These are phyloP conservation scores for Candida dubliniensis DNA, from an alignment of 1,139 yeast genomes.

Conservation along the genomic window DNA sequence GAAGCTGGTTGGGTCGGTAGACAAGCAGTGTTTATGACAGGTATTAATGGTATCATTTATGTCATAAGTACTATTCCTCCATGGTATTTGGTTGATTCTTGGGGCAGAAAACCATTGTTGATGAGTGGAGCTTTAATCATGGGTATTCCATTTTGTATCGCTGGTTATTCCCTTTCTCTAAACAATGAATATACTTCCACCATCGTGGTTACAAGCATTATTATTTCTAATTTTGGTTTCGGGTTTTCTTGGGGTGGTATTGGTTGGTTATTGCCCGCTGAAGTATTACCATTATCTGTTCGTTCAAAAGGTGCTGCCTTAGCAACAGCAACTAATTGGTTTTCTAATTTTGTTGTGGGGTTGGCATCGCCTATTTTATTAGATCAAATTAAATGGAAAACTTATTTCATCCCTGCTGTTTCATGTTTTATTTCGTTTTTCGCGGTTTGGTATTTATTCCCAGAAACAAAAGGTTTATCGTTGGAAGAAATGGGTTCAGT, in stretches of 20 bases:
- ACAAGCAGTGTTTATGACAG: conserved; percentile 87
- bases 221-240: conserved; percentile 79
- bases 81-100: conserved; percentile 68
- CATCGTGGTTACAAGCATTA: conserved; percentile 72
- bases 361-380: conserved; percentile 86
- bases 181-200: conserved; percentile 64
- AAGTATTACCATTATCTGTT: conserved; percentile 83
- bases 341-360: conserved; percentile 90
- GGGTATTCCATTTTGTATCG: conserved; percentile 67
- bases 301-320: conserved; percentile 91
- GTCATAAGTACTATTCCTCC: conserved; percentile 80
- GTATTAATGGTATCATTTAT: conserved; percentile 79
- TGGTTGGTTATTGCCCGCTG: conserved; percentile 85
- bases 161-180: conserved; percentile 65
- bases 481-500: conserved; percentile 56
- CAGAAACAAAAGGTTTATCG: conserved; percentile 56
- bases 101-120: conserved; percentile 88
- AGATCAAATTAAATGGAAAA: conserved; percentile 73
- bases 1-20: conserved; percentile 95
- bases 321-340: conserved; percentile 92
- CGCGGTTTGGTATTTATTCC: conserved; percentile 50
- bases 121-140: conserved; percentile 76
- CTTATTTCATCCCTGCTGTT: conserved; percentile 77
- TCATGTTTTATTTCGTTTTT: conserved; percentile 71
- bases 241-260: conserved; percentile 94